Percentiles rank a stretch among this genome's conserved stretches.
phyloP scores from a whole-genome alignment of 2,329 filamentous ascomycete species.

The Colletotrichum costaricense region DNA sequence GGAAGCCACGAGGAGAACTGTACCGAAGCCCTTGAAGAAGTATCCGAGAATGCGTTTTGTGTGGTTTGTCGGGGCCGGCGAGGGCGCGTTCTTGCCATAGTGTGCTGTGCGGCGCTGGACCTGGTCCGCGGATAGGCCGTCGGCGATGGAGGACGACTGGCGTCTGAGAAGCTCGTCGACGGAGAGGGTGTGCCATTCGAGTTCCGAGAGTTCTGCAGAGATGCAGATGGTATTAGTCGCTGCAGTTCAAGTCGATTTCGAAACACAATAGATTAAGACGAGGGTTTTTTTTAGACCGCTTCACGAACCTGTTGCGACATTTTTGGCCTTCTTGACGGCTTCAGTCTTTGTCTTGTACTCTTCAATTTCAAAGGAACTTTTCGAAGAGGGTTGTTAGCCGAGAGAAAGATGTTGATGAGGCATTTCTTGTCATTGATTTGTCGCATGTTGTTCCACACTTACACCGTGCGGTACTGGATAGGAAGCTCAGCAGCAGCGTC shows the following conservation, averaged over 20 bases:
- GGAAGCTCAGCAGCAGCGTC: constrained; percentile 57
- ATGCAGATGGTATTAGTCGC: neutral
- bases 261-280: neutral
- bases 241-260: neutral
- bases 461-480: constrained; percentile 67
- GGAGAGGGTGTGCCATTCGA: constrained; percentile 76
- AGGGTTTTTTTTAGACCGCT: neutral
- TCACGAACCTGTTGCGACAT: constrained; percentile 55
- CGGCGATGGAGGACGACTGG: constrained; percentile 64
- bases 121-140: constrained; percentile 71
- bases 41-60: constrained; percentile 72
- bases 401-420: neutral
- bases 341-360: constrained; percentile 57
- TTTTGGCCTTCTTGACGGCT: constrained; percentile 52
- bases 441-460: constrained; percentile 41
- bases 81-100: constrained; percentile 75
- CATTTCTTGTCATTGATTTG: neutral
- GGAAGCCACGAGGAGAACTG: constrained; percentile 74
- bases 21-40: constrained; percentile 82
- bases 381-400: constrained; percentile 46
- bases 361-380: constrained; percentile 60
- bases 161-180: constrained; percentile 68
- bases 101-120: constrained; percentile 64
- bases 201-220: constrained; percentile 64
- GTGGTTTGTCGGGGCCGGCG: constrained; percentile 71